Evolutionary conservation across 176 grass and related monocot genomes (phyloP).

Genomic region (Aegilops longissima): DNA sequence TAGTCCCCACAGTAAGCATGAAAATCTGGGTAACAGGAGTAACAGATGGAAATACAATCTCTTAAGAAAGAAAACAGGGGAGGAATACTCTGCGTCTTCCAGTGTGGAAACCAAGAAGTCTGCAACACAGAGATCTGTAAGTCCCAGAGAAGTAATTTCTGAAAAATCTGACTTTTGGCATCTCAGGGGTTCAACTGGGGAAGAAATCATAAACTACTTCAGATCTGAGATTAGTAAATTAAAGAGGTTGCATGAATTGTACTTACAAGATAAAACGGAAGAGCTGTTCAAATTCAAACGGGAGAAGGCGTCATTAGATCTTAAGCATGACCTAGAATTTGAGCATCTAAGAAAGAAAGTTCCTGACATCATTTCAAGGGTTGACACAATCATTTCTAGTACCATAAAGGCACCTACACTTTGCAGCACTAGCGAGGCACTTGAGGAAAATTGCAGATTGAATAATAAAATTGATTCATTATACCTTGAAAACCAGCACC

Average conservation of each 20-base stretch:
- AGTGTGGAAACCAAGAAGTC: conserved; percentile 35
- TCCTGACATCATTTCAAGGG: conserved; percentile 75
- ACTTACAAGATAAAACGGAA: conserved; percentile 93
- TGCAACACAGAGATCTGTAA: conserved; percentile 47
- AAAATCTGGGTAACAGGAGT: conserved; percentile 51
- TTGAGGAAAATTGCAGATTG: conserved; percentile 65
- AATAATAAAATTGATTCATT: conserved; percentile 64
- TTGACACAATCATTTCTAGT: conserved; percentile 64
- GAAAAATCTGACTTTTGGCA: conserved; percentile 76
- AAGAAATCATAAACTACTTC: conserved; percentile 79
- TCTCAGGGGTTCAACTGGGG: conserved; percentile 66
- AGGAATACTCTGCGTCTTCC: conserved; percentile 46
- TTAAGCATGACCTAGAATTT: conserved; percentile 79
- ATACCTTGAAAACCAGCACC: conserved; percentile 65
- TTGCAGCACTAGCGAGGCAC: conserved; percentile 24
- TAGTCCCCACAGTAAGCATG: conserved; percentile 34
- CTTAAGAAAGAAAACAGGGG: conserved; percentile 38
- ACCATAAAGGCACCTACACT: conserved; percentile 34
- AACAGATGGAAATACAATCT: conserved; percentile 71
- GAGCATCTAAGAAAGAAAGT: conserved; percentile 82
- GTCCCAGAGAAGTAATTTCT: conserved; percentile 63
- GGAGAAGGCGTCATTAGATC: conserved; percentile 74
- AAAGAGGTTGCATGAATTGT: conserved; percentile 77
- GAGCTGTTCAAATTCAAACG: conserved; percentile 93
- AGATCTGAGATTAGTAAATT: conserved; percentile 92